These are phyloP conservation scores for Beta lomatogona DNA, from an alignment of 179 eudicot species.

Conservation along the genomic window DNA sequence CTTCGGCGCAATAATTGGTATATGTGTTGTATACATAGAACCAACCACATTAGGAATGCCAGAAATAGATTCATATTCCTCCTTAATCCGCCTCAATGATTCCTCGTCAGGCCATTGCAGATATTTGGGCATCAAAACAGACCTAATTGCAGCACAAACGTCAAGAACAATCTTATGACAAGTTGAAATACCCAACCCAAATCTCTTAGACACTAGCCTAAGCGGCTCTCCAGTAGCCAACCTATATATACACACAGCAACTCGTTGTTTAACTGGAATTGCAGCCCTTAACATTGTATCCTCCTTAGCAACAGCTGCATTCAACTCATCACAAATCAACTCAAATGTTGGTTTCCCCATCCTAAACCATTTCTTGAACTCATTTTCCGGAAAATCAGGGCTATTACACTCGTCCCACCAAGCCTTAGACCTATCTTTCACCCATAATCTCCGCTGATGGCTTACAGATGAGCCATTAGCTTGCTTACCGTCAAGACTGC, in stretches of 20 bases:
- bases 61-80: slow-evolving; percentile 41
- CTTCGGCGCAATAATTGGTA: slow-evolving; percentile 62
- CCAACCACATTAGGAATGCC: slow-evolving; percentile 52
- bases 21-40: slow-evolving; percentile 56
- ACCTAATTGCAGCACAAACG: slow-evolving; percentile 56
- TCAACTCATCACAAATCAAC: slow-evolving; percentile 53
- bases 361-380: slow-evolving; percentile 47
- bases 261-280: slow-evolving; percentile 55
- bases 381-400: slow-evolving; percentile 49
- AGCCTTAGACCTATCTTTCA: slow-evolving; percentile 53
- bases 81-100: slow-evolving; percentile 34
- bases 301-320: slow-evolving; percentile 51
- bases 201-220: slow-evolving; percentile 49
- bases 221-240: slow-evolving; percentile 61
- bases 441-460: slow-evolving; percentile 54
- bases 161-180: slow-evolving; percentile 67
- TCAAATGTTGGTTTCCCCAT: slow-evolving; percentile 57
- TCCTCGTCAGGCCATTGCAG: slow-evolving; percentile 54
- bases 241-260: slow-evolving; percentile 58
- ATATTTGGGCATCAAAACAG: slow-evolving; percentile 52
- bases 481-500: slow-evolving; percentile 23
- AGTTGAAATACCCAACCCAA: slow-evolving; percentile 60
- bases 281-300: slow-evolving; percentile 59
- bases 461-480: slow-evolving; percentile 28
- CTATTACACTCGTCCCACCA: slow-evolving; percentile 61